Percentiles rank a stretch among this genome's conserved stretches.
Evolutionary conservation across 2,329 filamentous ascomycete genomes (phyloP).

Genomic region (Beauveria pseudobassiana): DNA sequence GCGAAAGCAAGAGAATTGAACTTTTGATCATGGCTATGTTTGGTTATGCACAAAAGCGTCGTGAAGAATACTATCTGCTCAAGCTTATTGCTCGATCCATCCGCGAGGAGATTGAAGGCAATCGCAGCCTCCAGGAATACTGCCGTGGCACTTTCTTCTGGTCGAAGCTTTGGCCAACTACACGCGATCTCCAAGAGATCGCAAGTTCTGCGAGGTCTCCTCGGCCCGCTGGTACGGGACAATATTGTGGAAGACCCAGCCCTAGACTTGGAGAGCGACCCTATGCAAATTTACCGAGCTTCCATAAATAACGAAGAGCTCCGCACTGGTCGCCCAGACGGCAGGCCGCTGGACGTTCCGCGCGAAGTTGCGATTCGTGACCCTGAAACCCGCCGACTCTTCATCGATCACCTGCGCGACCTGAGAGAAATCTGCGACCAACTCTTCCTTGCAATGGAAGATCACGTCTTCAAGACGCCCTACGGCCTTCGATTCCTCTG

Average conservation of each 20-base stretch:
- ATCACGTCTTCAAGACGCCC: constrained; percentile 79
- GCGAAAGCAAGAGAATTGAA: constrained; percentile 87
- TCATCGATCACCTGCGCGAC: constrained; percentile 91
- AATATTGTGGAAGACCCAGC: constrained; percentile 89
- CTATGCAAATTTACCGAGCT: constrained; percentile 92
- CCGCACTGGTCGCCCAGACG: constrained; percentile 77
- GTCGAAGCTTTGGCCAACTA: constrained; percentile 83
- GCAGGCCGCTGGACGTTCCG: constrained; percentile 73
- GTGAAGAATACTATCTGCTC: constrained; percentile 93
- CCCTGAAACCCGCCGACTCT: constrained; percentile 81
- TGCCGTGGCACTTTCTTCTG: constrained; percentile 88
- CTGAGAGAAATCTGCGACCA: constrained; percentile 91
- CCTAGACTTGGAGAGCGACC: constrained; percentile 91
- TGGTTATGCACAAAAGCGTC: constrained; percentile 90
- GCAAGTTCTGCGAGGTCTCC: constrained; percentile 84
- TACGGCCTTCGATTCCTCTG: constrained; percentile 87
- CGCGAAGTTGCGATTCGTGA: constrained; percentile 94
- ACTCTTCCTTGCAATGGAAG: constrained; percentile 75
- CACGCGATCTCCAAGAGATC: constrained; percentile 80
- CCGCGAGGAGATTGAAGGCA: constrained; percentile 75
- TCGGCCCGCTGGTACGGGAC: constrained; percentile 79
- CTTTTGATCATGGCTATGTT: constrained; percentile 94
- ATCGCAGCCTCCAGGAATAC: constrained; percentile 71
- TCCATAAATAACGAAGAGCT: constrained; percentile 97
- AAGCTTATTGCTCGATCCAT: constrained; percentile 80